Evolutionary conservation across 345 rosid species (phyloP), one percentile per base, ranked within the genome.

Genomic region (Toxicodendron radicans): DNA sequence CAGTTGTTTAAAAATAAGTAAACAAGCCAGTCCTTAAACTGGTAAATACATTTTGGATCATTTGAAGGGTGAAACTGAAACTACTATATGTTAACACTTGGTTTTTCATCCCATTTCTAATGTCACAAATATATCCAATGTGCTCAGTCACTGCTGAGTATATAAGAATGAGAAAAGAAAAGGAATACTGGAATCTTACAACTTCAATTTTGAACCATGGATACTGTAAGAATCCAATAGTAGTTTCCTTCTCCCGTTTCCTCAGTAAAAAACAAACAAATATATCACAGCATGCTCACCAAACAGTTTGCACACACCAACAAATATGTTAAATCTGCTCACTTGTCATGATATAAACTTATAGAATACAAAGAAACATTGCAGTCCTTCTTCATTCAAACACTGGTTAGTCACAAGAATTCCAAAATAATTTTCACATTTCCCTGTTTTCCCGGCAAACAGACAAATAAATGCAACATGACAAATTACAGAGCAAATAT

Each of bases 301-400:
- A 21, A 49, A 3, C 13, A 30, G 35, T 68, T 59, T 24, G 23
- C 46, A 21, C 12, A 57, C 12, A 51, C 13, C 2, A 38, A 58
- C 20, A 14, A 64, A 43, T 38, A 64, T 32, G 67, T 68, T 24
- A 23, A 51, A 68, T 60, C 35, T 59, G 58, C n/a, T 45, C 21
- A 35, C 54, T 48, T 69, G 63, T 41, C 62, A 7, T 32, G n/a
- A 75, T 46, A 12, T 51, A 59, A 41, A 73, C 3, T 14, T 27
- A 32, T 13, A 21, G 38, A 13, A 51, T 53, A 17, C 17, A 61
- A 61, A 53, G 48, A 61, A 60, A 48, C 43, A 18, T 4, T 10
- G 10, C 46, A 48, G 48, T 67, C 45, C 48, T 58, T 58, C 27
- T 21, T 27, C 30, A 27, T 10, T 53, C 4, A 20, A 24, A 18